Evolutionary conservation across 139 green algal species (phyloP).

Genomic region (Astrephomene gubernaculifera): DNA sequence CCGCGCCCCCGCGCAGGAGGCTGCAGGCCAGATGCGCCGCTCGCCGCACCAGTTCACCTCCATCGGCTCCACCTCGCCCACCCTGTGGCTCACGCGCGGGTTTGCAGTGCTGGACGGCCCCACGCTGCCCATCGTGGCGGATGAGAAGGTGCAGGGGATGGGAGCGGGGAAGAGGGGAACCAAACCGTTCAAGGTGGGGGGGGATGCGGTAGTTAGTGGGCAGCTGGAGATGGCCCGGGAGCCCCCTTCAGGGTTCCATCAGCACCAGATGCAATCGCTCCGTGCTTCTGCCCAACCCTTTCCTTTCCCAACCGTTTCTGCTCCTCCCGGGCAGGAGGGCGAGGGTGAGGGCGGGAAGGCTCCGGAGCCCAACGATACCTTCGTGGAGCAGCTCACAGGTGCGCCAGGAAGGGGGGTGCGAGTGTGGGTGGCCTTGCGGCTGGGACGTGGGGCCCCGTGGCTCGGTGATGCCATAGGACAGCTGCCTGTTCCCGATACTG

Average conservation of each 20-base stretch:
- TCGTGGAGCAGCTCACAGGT: conserved; percentile 93
- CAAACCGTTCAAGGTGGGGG: too few relatives aligned
- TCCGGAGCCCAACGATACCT: conserved; percentile 96
- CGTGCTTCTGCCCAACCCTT: too few relatives aligned
- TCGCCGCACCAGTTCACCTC: conserved; percentile 90
- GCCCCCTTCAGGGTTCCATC: too few relatives aligned
- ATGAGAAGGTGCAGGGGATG: conserved; percentile 55
- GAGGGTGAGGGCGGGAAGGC: background rate
- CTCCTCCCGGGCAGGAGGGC: conserved; percentile 22
- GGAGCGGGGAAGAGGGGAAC: conserved; percentile 30
- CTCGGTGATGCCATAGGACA: too few relatives aligned
- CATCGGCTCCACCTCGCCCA: conserved; percentile 85
- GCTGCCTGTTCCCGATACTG: too few relatives aligned
- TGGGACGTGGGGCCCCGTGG: too few relatives aligned
- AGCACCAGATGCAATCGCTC: too few relatives aligned
- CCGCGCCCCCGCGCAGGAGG: conserved; percentile 72
- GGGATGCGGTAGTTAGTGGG: too few relatives aligned
- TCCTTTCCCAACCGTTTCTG: background rate
- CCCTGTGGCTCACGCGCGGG: conserved; percentile 89
- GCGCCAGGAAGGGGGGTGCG: too few relatives aligned
- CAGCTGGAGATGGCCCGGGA: too few relatives aligned
- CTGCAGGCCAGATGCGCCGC: conserved; percentile 91
- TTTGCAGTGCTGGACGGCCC: conserved; percentile 97
- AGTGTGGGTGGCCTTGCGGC: too few relatives aligned
- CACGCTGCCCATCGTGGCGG: conserved; percentile 93